Conservation (phyloP, 352 stramenopile genomes). For the Aphanomyces stellatus region DNA sequence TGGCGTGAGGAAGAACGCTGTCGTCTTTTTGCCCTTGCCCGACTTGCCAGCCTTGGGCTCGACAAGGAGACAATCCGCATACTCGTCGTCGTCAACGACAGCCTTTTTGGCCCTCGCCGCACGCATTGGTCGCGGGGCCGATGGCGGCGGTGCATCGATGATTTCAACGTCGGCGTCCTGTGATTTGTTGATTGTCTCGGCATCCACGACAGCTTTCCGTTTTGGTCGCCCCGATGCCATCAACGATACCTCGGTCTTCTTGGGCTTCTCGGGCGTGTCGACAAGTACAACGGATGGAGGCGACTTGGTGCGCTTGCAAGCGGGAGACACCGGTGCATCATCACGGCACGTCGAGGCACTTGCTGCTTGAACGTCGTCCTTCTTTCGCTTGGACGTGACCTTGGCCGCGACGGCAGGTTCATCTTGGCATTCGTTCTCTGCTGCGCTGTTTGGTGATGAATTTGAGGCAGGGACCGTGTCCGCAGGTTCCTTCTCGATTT, state of each 20-base stretch:
- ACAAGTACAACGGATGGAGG: not conserved
- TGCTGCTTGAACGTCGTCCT: too few relatives aligned
- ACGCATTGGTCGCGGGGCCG: not conserved
- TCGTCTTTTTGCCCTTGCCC: not conserved
- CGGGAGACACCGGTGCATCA: not conserved
- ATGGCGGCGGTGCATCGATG: not conserved
- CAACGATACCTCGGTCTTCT: not conserved
- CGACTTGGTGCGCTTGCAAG: not conserved
- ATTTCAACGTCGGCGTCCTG: constrained; percentile 13
- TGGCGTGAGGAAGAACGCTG: constrained; percentile 14
- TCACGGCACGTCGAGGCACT: too few relatives aligned
- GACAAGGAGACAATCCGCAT: not conserved
- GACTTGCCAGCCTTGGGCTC: not conserved
- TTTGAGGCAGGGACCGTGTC: not conserved
- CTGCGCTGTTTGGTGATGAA: too few relatives aligned
- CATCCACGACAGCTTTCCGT: constrained; percentile 3
- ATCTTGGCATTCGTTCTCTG: too few relatives aligned
- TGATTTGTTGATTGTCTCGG: not conserved
- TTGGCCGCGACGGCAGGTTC: too few relatives aligned
- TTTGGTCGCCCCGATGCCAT: not conserved
- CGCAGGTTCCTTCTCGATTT: not conserved
- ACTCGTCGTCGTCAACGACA: not conserved
- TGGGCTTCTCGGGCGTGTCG: not conserved
- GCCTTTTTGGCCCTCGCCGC: too few relatives aligned
- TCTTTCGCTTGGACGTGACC: too few relatives aligned